Evolutionary conservation across 805 yeast genomes (phyloP).

Genomic region (Saccharomycopsis sp.): DNA sequence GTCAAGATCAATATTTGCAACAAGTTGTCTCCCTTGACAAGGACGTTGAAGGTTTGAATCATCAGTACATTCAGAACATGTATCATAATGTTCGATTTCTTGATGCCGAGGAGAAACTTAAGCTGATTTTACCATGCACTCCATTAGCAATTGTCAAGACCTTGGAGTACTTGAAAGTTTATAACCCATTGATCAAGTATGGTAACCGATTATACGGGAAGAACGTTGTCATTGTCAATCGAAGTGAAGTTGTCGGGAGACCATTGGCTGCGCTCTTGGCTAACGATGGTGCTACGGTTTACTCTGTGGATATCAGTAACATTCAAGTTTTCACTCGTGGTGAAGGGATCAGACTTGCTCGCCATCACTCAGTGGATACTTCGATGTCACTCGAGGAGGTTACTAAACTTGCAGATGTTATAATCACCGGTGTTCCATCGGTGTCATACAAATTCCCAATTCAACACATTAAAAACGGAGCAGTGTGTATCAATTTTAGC

Average conservation of each 20-base stretch:
- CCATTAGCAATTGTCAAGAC: conserved; percentile 93
- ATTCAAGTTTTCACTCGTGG: conserved; percentile 93
- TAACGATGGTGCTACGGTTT: conserved; percentile 95
- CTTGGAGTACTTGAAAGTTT: conserved; percentile 81
- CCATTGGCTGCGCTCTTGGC: conserved; percentile 94
- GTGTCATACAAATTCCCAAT: conserved; percentile 80
- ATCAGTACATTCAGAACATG: conserved; percentile 85
- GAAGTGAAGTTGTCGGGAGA: conserved; percentile 96
- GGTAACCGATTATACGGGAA: conserved; percentile 94
- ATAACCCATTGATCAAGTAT: conserved; percentile 72
- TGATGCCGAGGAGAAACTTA: conserved; percentile 60
- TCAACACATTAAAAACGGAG: conserved; percentile 73
- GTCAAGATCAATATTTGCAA: conserved; percentile 92
- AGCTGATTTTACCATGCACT: conserved; percentile 92
- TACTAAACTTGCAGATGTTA: conserved; percentile 75
- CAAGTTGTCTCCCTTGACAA: conserved; percentile 87
- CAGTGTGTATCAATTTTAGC: conserved; percentile 85
- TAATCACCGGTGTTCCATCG: conserved; percentile 93
- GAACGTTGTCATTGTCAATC: conserved; percentile 81
- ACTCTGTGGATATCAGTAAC: conserved; percentile 81
- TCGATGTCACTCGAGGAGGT: conserved; percentile 51
- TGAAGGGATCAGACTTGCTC: conserved; percentile 70
- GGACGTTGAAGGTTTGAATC: conserved; percentile 94
- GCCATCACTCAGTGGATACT: conserved; percentile 71
- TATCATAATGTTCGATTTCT: conserved; percentile 86